Base-by-base conservation (phyloP, 257 asterid genomes). In the Salvia hispanica region DNA sequence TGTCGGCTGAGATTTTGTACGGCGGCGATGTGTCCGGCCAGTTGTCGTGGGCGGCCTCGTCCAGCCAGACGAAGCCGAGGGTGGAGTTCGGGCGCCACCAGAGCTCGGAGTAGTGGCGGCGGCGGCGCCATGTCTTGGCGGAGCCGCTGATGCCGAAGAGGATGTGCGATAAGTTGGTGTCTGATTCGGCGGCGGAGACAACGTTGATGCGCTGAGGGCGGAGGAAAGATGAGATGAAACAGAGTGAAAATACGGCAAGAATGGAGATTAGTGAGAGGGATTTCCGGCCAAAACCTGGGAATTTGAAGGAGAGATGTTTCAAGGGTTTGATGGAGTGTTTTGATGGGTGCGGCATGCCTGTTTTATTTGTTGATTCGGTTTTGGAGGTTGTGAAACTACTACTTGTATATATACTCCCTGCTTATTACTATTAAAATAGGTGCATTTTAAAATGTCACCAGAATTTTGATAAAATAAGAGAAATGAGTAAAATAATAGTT, bases 81-180 rank as follows among this genome's bases (percentile, higher is more conserved):
- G 96, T 90, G 1, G 56, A 15, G 44, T 82, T 79, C 1, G 96
- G 90, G 12, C 78, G 66, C 97, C 97, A 93, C 98, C 98, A 93
- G 6, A 82, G 77, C 15, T 90, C 90, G 11, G 70, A 52, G 79
- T 90, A 93, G 13, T 10, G 82, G 52, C 88, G 88, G 12, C 99
- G 90, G 2, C 54, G 16, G 54, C 73, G 28, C 99, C 99, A 90
- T 1, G 92, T 90, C 66, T 63, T 83, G 15, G 87, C 80, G 0
- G 99, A 93, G 63, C 94, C 97, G 51, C 95, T 94, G 31, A 93
- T 81, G 67, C 97, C 99, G 64, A 93, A 93, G 2, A 83, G 77
- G n/a, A 93, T 68, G 73, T 93, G 96, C 12, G 91, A 83, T 1
- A 93, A 74, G 75, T 78, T 65, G 0, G 96, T 90, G 14, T 61